Conservation (phyloP, 139 green algal genomes). For the Yamagishiella unicocca region DNA sequence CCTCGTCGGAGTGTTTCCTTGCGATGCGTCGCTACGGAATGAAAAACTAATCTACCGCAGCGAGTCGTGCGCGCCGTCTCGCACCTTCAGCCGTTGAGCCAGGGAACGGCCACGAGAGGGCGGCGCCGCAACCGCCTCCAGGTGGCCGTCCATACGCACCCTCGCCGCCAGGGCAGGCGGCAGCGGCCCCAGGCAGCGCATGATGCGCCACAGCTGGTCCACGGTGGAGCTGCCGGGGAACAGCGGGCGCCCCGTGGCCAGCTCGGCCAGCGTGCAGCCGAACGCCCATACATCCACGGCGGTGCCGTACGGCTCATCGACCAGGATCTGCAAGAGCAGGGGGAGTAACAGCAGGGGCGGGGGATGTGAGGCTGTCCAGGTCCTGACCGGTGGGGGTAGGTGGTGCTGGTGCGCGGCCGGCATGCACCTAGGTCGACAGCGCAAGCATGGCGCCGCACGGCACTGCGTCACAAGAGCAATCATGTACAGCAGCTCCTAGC, state of each 20-base stretch:
- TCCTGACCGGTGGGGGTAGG: too few species aligned
- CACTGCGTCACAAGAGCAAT: too few species aligned
- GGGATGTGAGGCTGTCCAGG: too few species aligned
- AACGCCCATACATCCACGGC: slow-evolving; percentile 46
- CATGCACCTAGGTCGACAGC: too few species aligned
- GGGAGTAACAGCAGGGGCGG: too few species aligned
- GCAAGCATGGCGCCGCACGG: too few species aligned
- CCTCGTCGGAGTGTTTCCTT: too few species aligned
- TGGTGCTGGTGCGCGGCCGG: too few species aligned
- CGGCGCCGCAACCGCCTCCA: neutral
- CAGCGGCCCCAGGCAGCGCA: slow-evolving; percentile 67
- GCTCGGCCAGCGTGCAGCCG: slow-evolving; percentile 82
- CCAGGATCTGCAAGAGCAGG: neutral
- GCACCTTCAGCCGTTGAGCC: slow-evolving; percentile 15
- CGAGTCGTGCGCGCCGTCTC: too few species aligned
- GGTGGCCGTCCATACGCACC: neutral
- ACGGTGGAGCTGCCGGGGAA: slow-evolving; percentile 76
- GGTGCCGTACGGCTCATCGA: slow-evolving; percentile 61
- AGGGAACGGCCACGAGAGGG: neutral
- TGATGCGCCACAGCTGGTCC: slow-evolving; percentile 83
- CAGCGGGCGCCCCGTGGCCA: slow-evolving; percentile 76
- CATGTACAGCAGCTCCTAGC: too few species aligned
- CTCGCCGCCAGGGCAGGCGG: slow-evolving; percentile 45
- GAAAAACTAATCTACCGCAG: too few species aligned
- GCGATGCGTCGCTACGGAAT: too few species aligned